Evolutionary conservation across 2,329 filamentous ascomycete species (phyloP).

Genomic region (Aspergillus sp.): DNA sequence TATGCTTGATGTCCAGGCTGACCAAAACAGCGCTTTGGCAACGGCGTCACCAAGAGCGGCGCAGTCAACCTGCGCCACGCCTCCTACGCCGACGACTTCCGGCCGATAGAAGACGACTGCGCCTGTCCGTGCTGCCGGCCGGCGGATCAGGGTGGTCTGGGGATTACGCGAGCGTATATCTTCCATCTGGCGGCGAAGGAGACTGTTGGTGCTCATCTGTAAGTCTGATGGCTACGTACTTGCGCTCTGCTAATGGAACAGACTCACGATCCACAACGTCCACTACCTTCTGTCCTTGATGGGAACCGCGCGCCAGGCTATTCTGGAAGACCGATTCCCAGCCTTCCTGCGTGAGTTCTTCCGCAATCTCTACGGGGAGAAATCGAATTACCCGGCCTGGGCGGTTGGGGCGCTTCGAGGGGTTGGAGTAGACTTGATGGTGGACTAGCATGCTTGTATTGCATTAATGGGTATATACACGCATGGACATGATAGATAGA

Average conservation of each 20-base stretch:
- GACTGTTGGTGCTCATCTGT: conserved; percentile 74
- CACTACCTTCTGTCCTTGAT: conserved; percentile 85
- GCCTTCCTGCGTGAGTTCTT: conserved; percentile 74
- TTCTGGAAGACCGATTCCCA: conserved; percentile 73
- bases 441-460: conserved; percentile 16
- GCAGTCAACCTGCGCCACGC: conserved; percentile 77
- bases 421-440: conserved; percentile 69
- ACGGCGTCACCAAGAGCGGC: conserved; percentile 73
- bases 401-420: conserved; percentile 66
- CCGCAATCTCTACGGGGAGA: conserved; percentile 56
- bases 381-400: conserved; percentile 67
- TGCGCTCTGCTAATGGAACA: too few relatives aligned
- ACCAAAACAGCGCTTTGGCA: conserved; percentile 65
- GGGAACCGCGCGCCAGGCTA: conserved; percentile 62
- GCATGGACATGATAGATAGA: too few relatives aligned
- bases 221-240: conserved; percentile 12
- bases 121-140: conserved; percentile 67
- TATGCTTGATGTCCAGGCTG: not conserved
- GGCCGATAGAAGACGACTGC: conserved; percentile 74
- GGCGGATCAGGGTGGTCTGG: conserved; percentile 58
- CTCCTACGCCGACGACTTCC: conserved; percentile 67
- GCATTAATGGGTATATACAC: too few relatives aligned
- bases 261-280: conserved; percentile 90
- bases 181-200: conserved; percentile 91
- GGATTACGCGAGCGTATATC: conserved; percentile 78